These are phyloP conservation scores for Elsinoe australis DNA, from an alignment of 2,329 filamentous ascomycete species.

Conservation along the genomic window DNA sequence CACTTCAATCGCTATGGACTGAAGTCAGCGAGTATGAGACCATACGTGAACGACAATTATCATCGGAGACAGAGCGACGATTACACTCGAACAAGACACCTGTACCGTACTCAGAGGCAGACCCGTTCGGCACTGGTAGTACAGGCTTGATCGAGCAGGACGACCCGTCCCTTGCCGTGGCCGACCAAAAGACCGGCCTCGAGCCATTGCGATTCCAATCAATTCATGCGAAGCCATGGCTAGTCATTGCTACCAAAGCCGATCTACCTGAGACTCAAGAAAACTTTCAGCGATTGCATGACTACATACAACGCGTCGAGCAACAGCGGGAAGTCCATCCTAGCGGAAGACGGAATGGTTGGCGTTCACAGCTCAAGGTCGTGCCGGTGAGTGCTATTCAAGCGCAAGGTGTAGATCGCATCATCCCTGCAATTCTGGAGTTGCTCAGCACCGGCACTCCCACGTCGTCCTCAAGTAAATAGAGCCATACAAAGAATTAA, in stretches of 20 bases:
- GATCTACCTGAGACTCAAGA: slow-evolving; percentile 71
- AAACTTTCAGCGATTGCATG: slow-evolving; percentile 63
- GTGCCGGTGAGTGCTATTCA: slow-evolving; percentile 87
- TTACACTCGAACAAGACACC: slow-evolving; percentile 39
- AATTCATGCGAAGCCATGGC: slow-evolving; percentile 93
- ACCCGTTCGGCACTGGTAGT: slow-evolving; percentile 14
- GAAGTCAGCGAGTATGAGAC: slow-evolving; percentile 87
- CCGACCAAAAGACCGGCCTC: slow-evolving; percentile 26
- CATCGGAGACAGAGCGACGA: slow-evolving; percentile 55
- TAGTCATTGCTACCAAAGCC: slow-evolving; percentile 88
- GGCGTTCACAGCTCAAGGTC: slow-evolving; percentile 50
- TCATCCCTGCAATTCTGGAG: slow-evolving; percentile 65
- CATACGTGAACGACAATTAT: slow-evolving; percentile 63
- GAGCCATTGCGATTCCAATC: slow-evolving; percentile 51
- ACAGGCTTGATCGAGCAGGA: background rate
- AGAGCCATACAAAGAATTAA: too few species aligned
- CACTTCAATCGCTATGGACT: slow-evolving; percentile 75
- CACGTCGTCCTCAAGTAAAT: background rate
- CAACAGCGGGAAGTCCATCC: slow-evolving; percentile 61
- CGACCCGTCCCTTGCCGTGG: background rate
- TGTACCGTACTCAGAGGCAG: slow-evolving; percentile 31
- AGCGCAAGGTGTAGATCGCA: slow-evolving; percentile 69
- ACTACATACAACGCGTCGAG: slow-evolving; percentile 62
- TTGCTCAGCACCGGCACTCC: slow-evolving; percentile 39
- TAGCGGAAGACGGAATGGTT: slow-evolving; percentile 57